Evolutionary conservation across 352 stramenopile species (phyloP).

Genomic region (Pythium phragmitis): DNA sequence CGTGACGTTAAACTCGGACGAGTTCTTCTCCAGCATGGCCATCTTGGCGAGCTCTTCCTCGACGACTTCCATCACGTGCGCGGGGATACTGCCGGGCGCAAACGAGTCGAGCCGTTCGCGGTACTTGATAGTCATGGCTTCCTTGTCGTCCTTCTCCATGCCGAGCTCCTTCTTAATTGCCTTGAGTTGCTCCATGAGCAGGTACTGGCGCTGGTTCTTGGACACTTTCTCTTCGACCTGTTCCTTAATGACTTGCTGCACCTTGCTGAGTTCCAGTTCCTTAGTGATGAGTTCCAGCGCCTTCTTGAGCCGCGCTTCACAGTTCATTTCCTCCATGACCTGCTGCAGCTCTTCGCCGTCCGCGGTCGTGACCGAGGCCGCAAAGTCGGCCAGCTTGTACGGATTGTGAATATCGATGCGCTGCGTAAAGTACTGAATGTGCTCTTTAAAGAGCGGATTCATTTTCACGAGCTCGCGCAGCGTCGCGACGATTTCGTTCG

Average conservation of each 20-base stretch:
- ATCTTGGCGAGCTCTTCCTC: conserved; percentile 98
- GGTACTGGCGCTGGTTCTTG: conserved; percentile 98
- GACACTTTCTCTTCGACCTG: conserved; percentile 91
- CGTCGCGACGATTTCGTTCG: conserved; percentile 97
- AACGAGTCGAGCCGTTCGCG: conserved; percentile 82
- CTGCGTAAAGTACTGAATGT: conserved; percentile 97
- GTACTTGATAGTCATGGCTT: conserved; percentile 97
- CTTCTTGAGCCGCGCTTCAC: conserved; percentile 94
- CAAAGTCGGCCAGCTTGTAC: conserved; percentile 98
- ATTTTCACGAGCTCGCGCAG: conserved; percentile 96
- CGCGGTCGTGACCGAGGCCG: conserved; percentile 92
- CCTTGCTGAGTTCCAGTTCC: conserved; percentile 94
- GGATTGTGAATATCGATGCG: conserved; percentile 95
- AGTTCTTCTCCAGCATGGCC: conserved; percentile 97
- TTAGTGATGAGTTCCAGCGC: conserved; percentile 96
- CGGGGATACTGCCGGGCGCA: conserved; percentile 59
- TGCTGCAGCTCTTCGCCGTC: conserved; percentile 92
- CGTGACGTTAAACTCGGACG: conserved; percentile 98
- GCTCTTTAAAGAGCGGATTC: conserved; percentile 97
- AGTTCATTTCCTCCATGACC: conserved; percentile 95
- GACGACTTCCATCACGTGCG: conserved; percentile 91
- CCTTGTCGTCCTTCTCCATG: conserved; percentile 99
- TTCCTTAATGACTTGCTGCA: conserved; percentile 97
- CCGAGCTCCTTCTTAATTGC: conserved; percentile 99
- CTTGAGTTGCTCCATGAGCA: conserved; percentile 99